These are phyloP conservation scores for Leucocoprinus leucothites DNA, from an alignment of 768 basidiomycete species.

Conservation along the genomic window DNA sequence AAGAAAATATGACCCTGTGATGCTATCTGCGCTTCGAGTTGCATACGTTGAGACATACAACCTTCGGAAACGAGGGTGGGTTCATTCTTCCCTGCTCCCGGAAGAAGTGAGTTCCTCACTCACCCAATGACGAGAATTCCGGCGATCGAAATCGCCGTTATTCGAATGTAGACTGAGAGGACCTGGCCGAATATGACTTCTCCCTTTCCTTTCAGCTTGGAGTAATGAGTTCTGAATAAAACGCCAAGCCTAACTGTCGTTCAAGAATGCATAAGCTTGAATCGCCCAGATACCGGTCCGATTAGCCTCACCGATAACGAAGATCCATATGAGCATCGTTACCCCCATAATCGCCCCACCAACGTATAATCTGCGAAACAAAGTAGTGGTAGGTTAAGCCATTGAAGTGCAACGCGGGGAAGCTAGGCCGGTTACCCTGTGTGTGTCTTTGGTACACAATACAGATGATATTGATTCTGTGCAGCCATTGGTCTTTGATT, in stretches of 20 bases:
- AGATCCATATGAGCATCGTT: conserved; percentile 3
- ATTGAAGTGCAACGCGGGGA: neutral
- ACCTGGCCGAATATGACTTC: neutral
- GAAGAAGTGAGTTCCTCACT: neutral
- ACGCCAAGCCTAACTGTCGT: neutral
- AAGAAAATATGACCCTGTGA: conserved; percentile 1
- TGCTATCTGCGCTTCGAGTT: neutral
- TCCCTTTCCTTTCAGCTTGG: neutral
- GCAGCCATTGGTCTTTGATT: neutral
- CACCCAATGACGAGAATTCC: neutral
- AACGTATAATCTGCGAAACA: neutral
- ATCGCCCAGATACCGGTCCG: neutral
- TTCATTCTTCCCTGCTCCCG: neutral
- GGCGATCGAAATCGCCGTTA: neutral
- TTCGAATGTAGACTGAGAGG: conserved; percentile 2
- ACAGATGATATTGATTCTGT: conserved; percentile 1
- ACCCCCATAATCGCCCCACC: conserved; percentile 8
- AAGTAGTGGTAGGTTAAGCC: neutral
- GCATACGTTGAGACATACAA: conserved; percentile 3
- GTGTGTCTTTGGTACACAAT: conserved; percentile 3
- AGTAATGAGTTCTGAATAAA: neutral
- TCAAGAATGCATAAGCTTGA: neutral
- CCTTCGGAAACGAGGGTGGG: neutral
- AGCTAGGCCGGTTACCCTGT: conserved; percentile 1
- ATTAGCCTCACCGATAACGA: conserved; percentile 4